Percentiles rank a stretch among this genome's conserved stretches.
Conservation (phyloP, 2,329 filamentous ascomycete genomes). For the Penicillium expansum region DNA sequence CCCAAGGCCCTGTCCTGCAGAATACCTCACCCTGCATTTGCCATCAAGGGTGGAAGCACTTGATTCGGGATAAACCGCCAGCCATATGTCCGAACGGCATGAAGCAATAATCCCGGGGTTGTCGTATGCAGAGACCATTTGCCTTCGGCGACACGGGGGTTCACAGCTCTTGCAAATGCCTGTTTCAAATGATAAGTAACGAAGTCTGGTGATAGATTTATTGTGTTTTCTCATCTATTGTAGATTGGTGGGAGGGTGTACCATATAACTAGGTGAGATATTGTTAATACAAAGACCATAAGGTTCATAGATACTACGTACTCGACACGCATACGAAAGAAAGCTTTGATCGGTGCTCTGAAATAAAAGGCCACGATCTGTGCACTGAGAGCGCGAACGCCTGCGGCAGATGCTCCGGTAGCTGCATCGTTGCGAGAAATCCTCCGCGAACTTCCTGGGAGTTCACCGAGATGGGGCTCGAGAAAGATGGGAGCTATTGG, state of each 20-base stretch:
- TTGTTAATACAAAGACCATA: slow-evolving; percentile 16
- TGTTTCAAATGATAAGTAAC: slow-evolving; percentile 25
- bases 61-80: slow-evolving; percentile 65
- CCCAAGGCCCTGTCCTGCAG: neutral
- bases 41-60: slow-evolving; percentile 60
- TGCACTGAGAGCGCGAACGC: slow-evolving; percentile 77
- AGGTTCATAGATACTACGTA: slow-evolving; percentile 51
- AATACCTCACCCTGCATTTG: slow-evolving; percentile 55
- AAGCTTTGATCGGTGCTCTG: slow-evolving; percentile 83
- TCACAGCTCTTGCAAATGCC: slow-evolving; percentile 63
- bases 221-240: neutral
- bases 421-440: slow-evolving; percentile 59
- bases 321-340: slow-evolving; percentile 86
- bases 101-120: slow-evolving; percentile 59
- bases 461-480: slow-evolving; percentile 17
- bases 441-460: slow-evolving; percentile 27
- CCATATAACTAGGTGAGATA: slow-evolving; percentile 48
- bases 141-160: slow-evolving; percentile 48
- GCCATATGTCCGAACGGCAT: slow-evolving; percentile 60
- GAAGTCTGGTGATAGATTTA: slow-evolving; percentile 11
- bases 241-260: slow-evolving; percentile 29
- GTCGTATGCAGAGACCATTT: slow-evolving; percentile 61
- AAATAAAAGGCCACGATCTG: slow-evolving; percentile 90
- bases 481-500: slow-evolving; percentile 19
- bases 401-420: slow-evolving; percentile 78